Percentiles rank a stretch among this genome's conserved stretches.
These are phyloP conservation scores for Spongiforma sp. DNA, from an alignment of 1,284 basidiomycete species.

Conservation along the genomic window DNA sequence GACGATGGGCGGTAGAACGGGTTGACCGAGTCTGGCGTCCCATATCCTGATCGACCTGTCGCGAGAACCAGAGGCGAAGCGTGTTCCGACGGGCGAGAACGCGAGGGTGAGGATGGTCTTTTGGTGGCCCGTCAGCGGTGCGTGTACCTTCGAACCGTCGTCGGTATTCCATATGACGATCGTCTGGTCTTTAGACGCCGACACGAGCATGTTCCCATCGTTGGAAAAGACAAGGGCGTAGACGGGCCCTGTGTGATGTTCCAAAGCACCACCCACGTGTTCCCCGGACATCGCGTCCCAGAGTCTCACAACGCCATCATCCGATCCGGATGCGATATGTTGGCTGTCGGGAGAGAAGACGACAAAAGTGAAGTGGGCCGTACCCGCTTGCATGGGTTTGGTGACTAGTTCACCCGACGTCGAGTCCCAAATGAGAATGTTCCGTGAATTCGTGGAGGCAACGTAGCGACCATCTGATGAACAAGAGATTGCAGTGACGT, in stretches of 20 bases:
- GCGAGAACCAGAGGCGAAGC: constrained; percentile 38
- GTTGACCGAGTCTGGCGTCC: constrained; percentile 27
- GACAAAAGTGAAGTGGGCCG: constrained; percentile 18
- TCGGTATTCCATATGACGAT: constrained; percentile 34
- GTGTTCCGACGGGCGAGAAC: constrained; percentile 31
- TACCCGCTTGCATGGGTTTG: constrained; percentile 18
- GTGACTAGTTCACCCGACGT: constrained; percentile 34
- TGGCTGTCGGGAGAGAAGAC: constrained; percentile 35
- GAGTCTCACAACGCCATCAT: constrained; percentile 23
- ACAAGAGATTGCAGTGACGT: constrained; percentile 25
- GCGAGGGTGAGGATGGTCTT: constrained; percentile 33
- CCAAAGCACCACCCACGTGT: constrained; percentile 16
- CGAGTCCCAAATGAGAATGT: constrained; percentile 35
- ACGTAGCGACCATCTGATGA: constrained; percentile 36
- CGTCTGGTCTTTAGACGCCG: constrained; percentile 33
- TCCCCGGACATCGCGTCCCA: constrained; percentile 35
- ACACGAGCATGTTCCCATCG: constrained; percentile 32
- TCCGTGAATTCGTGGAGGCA: constrained; percentile 30
- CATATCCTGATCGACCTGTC: constrained; percentile 36
- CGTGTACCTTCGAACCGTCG: constrained; percentile 19
- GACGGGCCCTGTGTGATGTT: constrained; percentile 24
- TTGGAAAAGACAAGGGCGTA: constrained; percentile 35
- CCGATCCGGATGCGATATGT: constrained; percentile 33
- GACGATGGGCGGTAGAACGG: constrained; percentile 20
- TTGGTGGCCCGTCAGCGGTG: constrained; percentile 28